Conservation (phyloP, 306 rosid species). For the Quercus alba region DNA sequence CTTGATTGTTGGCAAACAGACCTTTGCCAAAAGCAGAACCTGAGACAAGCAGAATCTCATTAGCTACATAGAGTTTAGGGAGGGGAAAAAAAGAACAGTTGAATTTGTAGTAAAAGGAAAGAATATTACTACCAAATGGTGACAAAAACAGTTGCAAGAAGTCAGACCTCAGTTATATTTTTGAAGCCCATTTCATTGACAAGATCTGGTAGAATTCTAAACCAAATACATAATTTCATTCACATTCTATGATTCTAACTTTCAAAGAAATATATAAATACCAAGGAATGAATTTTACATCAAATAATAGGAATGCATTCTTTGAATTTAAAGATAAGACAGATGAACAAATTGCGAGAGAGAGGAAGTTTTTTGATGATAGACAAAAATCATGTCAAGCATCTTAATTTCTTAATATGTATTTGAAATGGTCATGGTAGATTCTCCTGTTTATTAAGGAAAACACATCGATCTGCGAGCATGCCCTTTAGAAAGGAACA, state of each 20-base stretch:
- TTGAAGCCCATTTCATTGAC: neutral
- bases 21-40: conserved; percentile 43
- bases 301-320: neutral
- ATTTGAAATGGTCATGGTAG: neutral
- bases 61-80: neutral
- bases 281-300: neutral
- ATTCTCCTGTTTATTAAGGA: neutral
- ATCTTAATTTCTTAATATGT: neutral
- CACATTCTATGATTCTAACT: neutral
- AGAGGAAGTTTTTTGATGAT: neutral
- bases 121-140: neutral
- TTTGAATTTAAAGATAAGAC: neutral
- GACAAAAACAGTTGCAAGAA: neutral
- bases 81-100: neutral
- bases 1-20: conserved; percentile 23
- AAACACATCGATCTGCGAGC: neutral
- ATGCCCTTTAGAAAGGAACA: too few relatives aligned
- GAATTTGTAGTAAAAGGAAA: neutral
- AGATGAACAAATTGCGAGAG: neutral
- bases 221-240: neutral
- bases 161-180: neutral
- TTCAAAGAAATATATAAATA: neutral
- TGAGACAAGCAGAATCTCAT: conserved; percentile 18
- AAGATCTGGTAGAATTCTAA: neutral
- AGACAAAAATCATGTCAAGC: neutral